Evolutionary conservation across 176 grass and related monocot species (phyloP), one percentile per base, ranked within the genome.

Genomic region (Tillandsia fasciculata): DNA sequence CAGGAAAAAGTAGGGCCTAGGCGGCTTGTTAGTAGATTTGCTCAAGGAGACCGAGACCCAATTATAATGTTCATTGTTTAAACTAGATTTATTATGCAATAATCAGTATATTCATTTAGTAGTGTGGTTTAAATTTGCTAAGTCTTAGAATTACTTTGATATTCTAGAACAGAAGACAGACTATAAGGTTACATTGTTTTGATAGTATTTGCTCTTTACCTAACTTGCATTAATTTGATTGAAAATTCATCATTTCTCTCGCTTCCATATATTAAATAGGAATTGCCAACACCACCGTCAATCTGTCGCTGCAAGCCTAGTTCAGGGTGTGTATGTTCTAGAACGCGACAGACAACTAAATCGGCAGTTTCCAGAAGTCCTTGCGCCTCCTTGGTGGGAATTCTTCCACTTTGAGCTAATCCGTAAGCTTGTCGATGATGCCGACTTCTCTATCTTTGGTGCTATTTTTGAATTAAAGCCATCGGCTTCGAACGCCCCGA

Each of bases 311-410:
- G 84, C 94, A 69, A 77, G 84, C 80, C 76, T 97, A 74, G 94
- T 93, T 87, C 94, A 97, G 73, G 89, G 78, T 79, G 86, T 83
- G 64, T 97, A 97, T 74, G 70, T 97, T 20, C 79, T 85, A 72
- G 94, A 97, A 79, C 76, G 82, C 51, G 94, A 93, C 58, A 77
- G 89, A 3, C 94, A 97, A 87, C 79, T 83, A 61, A 86, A 80
- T 68, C 79, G 52, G 26, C 77, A 86, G 67, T 85, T 68, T 80
- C 1, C 82, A 48, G 86, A 87, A 50, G 72, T 81, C 48, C 53
- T 85, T 53, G 94, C 74, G 22, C 82, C 86, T 80, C 84, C 84
- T 67, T 97, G 89, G 94, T 97, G 84, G 94, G 86, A 93, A 49
- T 90, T 84, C 65, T 93, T 93, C 77, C 75, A 86, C 74, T 99